Conservation (phyloP, 257 asterid species). For the Nicotiana attenuata region DNA sequence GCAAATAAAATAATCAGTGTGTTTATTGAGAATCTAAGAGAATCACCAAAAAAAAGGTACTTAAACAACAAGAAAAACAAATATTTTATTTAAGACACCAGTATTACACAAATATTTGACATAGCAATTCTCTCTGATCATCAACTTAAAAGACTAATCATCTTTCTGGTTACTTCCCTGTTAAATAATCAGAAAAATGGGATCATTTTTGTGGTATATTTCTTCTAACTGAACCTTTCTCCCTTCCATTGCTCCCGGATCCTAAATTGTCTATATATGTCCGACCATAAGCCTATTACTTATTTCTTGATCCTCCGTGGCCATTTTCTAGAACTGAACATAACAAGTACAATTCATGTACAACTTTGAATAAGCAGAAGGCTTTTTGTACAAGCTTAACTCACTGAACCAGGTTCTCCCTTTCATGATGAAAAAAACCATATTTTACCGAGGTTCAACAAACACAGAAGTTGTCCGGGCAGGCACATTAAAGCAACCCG, state of each 20-base stretch:
- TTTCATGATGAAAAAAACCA: neutral
- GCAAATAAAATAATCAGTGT: neutral
- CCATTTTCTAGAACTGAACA: neutral
- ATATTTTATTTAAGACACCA: neutral
- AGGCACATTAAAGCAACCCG: slow-evolving; percentile 68
- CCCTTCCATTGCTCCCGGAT: too few relatives aligned
- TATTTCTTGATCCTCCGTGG: neutral
- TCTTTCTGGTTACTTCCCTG: neutral
- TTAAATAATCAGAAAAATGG: neutral
- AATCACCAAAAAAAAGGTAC: neutral
- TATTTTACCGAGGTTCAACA: slow-evolving; percentile 41
- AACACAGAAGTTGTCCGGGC: slow-evolving; percentile 74
- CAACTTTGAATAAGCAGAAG: neutral
- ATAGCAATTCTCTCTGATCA: neutral
- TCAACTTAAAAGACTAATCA: neutral
- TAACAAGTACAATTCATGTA: neutral
- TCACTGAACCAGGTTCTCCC: neutral
- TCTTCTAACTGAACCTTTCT: neutral
- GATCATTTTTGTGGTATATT: neutral
- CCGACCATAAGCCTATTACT: neutral
- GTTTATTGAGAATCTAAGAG: slow-evolving; percentile 3
- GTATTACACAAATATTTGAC: neutral
- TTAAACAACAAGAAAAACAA: neutral
- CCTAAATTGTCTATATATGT: too few relatives aligned
- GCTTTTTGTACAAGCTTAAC: neutral